Evolutionary conservation across 2,329 filamentous ascomycete genomes (phyloP).

Genomic region (Coleophoma cylindrospora): DNA sequence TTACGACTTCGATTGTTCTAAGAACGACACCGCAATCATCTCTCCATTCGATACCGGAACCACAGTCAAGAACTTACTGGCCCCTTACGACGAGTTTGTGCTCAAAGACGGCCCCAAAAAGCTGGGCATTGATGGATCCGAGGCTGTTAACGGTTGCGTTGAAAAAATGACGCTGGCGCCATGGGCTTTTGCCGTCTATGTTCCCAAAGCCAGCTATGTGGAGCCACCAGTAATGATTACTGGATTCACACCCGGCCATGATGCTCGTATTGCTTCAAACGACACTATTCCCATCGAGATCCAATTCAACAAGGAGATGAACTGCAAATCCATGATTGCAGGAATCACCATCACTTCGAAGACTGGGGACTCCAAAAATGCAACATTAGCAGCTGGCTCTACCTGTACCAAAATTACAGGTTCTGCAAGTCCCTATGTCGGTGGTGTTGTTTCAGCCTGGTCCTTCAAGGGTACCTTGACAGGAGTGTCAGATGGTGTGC

Average conservation of each 20-base stretch:
- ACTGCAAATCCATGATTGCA: constrained; percentile 48
- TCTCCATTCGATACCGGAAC: constrained; percentile 48
- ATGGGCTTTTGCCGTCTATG: constrained; percentile 56
- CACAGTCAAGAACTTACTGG: constrained; percentile 58
- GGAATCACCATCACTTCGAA: constrained; percentile 47
- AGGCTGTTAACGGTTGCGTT: constrained; percentile 49
- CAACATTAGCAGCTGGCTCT: constrained; percentile 37
- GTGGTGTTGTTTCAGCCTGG: constrained; percentile 49
- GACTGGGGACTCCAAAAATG: constrained; percentile 38
- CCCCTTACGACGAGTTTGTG: constrained; percentile 51
- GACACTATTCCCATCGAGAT: constrained; percentile 46
- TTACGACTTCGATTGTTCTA: constrained; percentile 52
- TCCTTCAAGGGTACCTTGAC: constrained; percentile 44
- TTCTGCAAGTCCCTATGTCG: constrained; percentile 32
- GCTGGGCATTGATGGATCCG: constrained; percentile 41
- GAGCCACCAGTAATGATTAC: constrained; percentile 53
- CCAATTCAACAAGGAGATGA: constrained; percentile 56
- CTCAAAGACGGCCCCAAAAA: constrained; percentile 40
- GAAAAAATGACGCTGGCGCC: constrained; percentile 38
- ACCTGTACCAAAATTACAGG: constrained; percentile 37
- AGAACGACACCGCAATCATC: constrained; percentile 41
- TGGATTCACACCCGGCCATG: constrained; percentile 55
- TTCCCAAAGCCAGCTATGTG: constrained; percentile 45
- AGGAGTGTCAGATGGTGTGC: constrained; percentile 55
- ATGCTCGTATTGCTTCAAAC: constrained; percentile 46